Base-by-base conservation (phyloP, 441 rosid species). In the Adansonia grandidieri region DNA sequence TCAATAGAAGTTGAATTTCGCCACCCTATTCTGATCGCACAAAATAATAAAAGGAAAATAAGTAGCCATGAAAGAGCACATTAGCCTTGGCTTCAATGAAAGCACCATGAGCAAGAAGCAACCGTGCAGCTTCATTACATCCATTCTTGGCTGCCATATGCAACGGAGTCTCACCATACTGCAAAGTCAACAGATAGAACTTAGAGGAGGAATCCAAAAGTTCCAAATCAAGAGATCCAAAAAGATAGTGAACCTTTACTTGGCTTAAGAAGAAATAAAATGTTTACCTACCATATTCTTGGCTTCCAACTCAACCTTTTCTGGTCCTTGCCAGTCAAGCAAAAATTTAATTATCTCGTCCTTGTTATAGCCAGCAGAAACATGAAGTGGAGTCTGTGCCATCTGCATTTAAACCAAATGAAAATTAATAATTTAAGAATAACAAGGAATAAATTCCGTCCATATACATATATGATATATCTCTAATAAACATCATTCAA, bases 91-190 rank as follows among this genome's bases (percentile, higher is more conserved):
- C 96, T 89, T 91, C 97, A 68, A 92, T 73, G 74, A 84, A 84
- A 83, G 99, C 97, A 84, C 99, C 97, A 80, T 81, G 90, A 82
- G 87, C 91, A 79, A 96, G 95, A 51, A 94, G 97, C 47, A 91
- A 79, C 79, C 77, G 84, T 0, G 94, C 93, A 84, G 96, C 97
- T 78, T 96, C 96, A 54, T 81, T 88, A 83, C 97, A 87, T 37
- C 99, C 98, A 74, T 93, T 96, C 91, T 96, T 96, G 20, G 97
- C 97, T 15, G 97, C 97, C 98, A 96, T 96, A 84, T 96, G 99
- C 88, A 96, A 86, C 8, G 99, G 97, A 84, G 98, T 96, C 83
- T 96, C 99, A 77, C 99, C 99, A 82, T 92, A 94, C 99, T 96
- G 84, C 84, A 87, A 74, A 10, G 50, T 78, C 78, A 80, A 74